Base-by-base conservation (phyloP, 306 rosid species). In the Corylus heterophylla region DNA sequence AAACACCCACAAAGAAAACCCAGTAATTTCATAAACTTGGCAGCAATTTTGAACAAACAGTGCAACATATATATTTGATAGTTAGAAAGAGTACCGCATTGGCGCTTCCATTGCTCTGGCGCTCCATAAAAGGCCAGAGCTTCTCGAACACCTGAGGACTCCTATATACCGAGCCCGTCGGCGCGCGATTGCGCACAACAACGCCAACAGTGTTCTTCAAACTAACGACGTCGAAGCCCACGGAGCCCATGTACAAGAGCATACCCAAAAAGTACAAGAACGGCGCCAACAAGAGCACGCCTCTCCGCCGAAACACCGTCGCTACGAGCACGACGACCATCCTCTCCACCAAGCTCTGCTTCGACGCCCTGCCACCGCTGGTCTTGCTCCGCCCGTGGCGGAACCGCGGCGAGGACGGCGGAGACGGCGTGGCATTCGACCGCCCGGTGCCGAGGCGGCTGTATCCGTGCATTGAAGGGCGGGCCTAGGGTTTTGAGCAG, bases 191-290 rank as follows among this genome's bases (percentile, higher is more conserved):
- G 49, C 81, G 86, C 13, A 91, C 91, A 63, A 86, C 85, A 80
- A 89, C 93, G 12, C 51, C 72, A 25, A 91, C 89, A 31, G 87
- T 86, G 63, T 88, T 84, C 56, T 85, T 91, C 50, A 93, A 80
- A 66, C 85, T 83, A 20, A 89, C 89, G 50, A 86, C 86, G 70
- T 95, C 97, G 64, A 95, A 95, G 79, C 83, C 90, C 77, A 95
- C 80, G 1, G 98, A 84, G 31, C 95, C 95, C 98, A 95, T 95
- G 67, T 91, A 95, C 89, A 95, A 54, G 64, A 95, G 62, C 98
- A 95, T 95, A 27, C 92, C 97, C 1, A 96, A 84, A 75, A 95
- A 91, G 82, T 95, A 95, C 88, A 95, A 75, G 69, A 95, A 62
- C 0, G 98, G 98, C 20, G 98, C 98, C 37, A 92, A 91, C 62